Evolutionary conservation across 192 early-diverging fungal species (phyloP).

Genomic region (Rhizoclosmatium globosum): DNA sequence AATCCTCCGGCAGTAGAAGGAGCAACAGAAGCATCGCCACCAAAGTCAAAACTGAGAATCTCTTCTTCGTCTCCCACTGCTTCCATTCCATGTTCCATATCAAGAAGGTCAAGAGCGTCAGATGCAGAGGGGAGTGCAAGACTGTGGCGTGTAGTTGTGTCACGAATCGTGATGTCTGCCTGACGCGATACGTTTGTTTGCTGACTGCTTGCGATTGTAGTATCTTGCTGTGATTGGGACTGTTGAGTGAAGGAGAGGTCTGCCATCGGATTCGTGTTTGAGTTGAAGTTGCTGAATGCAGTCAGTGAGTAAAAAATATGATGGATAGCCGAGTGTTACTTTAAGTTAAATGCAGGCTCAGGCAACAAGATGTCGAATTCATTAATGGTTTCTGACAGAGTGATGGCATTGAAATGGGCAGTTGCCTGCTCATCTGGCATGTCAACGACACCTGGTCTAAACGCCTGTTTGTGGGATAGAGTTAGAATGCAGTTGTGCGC

Average conservation of each 20-base stretch:
- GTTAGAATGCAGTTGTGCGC: not conserved
- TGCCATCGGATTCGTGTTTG: not conserved
- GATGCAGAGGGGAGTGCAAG: not conserved
- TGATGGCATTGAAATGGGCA: slow-evolving; percentile 84
- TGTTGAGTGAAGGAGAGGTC: not conserved
- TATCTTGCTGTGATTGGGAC: not conserved
- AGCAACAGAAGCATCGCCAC: not conserved
- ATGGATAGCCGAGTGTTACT: slow-evolving; percentile 10
- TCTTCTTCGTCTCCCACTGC: slow-evolving; percentile 43
- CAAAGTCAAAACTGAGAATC: slow-evolving; percentile 47
- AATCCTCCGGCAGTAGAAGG: not conserved
- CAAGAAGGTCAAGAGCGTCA: not conserved
- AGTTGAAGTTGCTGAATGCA: not conserved
- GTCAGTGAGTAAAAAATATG: not conserved
- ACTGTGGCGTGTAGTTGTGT: slow-evolving; percentile 11
- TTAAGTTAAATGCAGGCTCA: slow-evolving; percentile 63
- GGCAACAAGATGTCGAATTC: slow-evolving; percentile 94
- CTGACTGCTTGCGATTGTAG: slow-evolving; percentile 25
- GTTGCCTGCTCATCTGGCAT: slow-evolving; percentile 76
- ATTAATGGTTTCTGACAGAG: slow-evolving; percentile 83
- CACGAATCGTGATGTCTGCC: slow-evolving; percentile 76
- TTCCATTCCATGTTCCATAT: slow-evolving; percentile 27
- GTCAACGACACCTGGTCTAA: slow-evolving; percentile 83
- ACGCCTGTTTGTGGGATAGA: slow-evolving; percentile 61
- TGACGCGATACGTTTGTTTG: slow-evolving; percentile 62